phyloP scores from a whole-genome alignment of 2,329 filamentous ascomycete genomes.

The Orbilia quercus region DNA sequence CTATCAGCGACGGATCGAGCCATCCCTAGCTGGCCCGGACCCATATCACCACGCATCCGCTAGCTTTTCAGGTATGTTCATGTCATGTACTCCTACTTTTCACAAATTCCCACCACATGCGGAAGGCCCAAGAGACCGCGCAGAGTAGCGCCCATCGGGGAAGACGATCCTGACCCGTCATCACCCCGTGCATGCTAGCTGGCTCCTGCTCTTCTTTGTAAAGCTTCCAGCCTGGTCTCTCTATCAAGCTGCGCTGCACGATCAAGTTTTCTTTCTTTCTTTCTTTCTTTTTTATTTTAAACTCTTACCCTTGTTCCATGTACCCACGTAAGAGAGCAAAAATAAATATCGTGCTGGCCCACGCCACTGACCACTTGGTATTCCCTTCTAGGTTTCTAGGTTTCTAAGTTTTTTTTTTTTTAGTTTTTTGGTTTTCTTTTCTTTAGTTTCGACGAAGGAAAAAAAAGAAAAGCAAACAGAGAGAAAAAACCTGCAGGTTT shows the following conservation, averaged over 20 bases:
- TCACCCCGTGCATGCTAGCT: conserved; percentile 43
- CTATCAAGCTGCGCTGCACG: conserved; percentile 30
- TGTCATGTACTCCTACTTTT: conserved; percentile 46
- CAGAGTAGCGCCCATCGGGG: conserved; percentile 45
- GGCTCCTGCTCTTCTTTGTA: conserved; percentile 25
- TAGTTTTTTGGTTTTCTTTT: conserved; percentile 17
- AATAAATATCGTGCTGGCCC: conserved; percentile 43
- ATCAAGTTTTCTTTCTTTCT: conserved; percentile 46
- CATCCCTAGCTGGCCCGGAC: conserved; percentile 44
- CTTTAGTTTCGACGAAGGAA: neutral
- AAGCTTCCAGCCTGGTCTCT: conserved; percentile 32
- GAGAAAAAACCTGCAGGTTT: conserved; percentile 19
- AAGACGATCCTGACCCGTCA: conserved; percentile 51
- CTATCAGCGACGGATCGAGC: conserved; percentile 44
- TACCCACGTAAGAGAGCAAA: conserved; percentile 50
- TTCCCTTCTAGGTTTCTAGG: conserved; percentile 7
- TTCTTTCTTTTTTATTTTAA: conserved; percentile 3
- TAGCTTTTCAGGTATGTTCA: conserved; percentile 51
- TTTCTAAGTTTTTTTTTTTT: conserved; percentile 28
- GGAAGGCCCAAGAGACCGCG: conserved; percentile 39
- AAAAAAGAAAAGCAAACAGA: conserved; percentile 15
- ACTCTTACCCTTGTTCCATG: conserved; percentile 17
- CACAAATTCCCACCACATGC: conserved; percentile 48
- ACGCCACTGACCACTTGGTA: conserved; percentile 29
- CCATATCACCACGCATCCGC: conserved; percentile 42